Evolutionary conservation across 2,329 filamentous ascomycete genomes (phyloP), one percentile per base, ranked within the genome.

Genomic region (Fusarium sp.): DNA sequence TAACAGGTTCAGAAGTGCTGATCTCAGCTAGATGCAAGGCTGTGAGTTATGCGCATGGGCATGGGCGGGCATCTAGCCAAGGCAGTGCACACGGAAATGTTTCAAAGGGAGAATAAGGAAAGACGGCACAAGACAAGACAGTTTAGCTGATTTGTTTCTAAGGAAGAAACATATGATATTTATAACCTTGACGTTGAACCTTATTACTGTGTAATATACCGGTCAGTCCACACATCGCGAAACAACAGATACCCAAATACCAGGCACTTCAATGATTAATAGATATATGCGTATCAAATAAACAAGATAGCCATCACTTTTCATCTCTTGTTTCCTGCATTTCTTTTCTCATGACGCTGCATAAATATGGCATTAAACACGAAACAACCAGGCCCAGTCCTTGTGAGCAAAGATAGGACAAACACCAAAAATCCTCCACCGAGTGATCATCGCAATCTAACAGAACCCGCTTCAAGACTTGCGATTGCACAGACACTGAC

Each of bases 391-490:
- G 18, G 43, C 27, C 18, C 46, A 15, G n/a, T 49, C 57, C 57
- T 34, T 43, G 46, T 59, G 8, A 42, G 40, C 58, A 66, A 55
- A 61, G 25, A 66, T 49, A 62, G 66, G 30, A 66, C 55, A 67
- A 66, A 67, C 63, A 67, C 62, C 44, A 67, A 67, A 65, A 50
- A 15, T 45, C 55, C 47, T 67, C 54, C 43, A 40, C 29, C 34
- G 18, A n/a, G 12, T 27, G 62, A 56, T 51, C 22, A 66, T 66
- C 63, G 18, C 49, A 67, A 66, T 62, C 25, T 56, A 67, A 66
- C 38, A 61, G 32, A 62, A 27, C 50, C 32, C 55, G 56, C 40
- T 38, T 10, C 9, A 38, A 38, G 18, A 11, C 34, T 38, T 38
- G 34, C 34, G 34, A 38, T 38, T 38, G 34, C 34, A n/a, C 34